Evolutionary conservation across 2,329 filamentous ascomycete species (phyloP).

Genomic region (Trichoderma brevicompactum): DNA sequence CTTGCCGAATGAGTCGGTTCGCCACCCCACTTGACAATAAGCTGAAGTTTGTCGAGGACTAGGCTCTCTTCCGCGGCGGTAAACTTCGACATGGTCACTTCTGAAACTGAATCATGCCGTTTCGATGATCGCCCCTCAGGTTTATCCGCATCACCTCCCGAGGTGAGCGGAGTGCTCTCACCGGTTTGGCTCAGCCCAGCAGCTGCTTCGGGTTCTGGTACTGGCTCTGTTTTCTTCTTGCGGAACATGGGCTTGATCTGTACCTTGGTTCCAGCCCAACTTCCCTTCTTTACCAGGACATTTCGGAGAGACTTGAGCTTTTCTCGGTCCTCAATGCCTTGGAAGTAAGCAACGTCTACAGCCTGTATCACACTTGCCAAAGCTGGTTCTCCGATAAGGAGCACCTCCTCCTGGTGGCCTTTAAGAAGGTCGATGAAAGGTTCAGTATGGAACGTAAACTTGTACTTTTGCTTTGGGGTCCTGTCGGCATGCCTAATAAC

Average conservation of each 20-base stretch:
- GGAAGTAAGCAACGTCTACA: slow-evolving; percentile 76
- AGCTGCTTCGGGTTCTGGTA: slow-evolving; percentile 40
- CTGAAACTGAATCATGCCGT: slow-evolving; percentile 83
- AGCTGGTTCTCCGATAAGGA: slow-evolving; percentile 89
- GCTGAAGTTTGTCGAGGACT: slow-evolving; percentile 91
- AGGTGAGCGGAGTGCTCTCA: slow-evolving; percentile 21
- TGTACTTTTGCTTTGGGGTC: slow-evolving; percentile 98
- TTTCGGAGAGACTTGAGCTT: slow-evolving; percentile 88
- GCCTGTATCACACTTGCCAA: slow-evolving; percentile 87
- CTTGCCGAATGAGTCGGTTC: slow-evolving; percentile 96
- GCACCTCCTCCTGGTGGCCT: slow-evolving; percentile 93
- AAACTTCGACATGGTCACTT: slow-evolving; percentile 89
- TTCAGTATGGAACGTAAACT: slow-evolving; percentile 97
- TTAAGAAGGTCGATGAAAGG: slow-evolving; percentile 94
- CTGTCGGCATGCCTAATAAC: slow-evolving; percentile 96
- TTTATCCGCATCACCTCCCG: slow-evolving; percentile 27
- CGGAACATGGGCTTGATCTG: slow-evolving; percentile 99
- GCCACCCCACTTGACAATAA: slow-evolving; percentile 99
- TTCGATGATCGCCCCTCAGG: slow-evolving; percentile 48
- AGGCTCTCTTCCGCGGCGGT: slow-evolving; percentile 92
- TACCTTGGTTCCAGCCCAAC: slow-evolving; percentile 94
- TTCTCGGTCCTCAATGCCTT: slow-evolving; percentile 79
- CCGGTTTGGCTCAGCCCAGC: slow-evolving; percentile 25
- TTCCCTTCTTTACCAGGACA: slow-evolving; percentile 88
- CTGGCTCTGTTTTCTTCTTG: slow-evolving; percentile 74